phyloP scores from a whole-genome alignment of 1,284 basidiomycete species.

The Ceratorhiza oryzae-sativae region DNA sequence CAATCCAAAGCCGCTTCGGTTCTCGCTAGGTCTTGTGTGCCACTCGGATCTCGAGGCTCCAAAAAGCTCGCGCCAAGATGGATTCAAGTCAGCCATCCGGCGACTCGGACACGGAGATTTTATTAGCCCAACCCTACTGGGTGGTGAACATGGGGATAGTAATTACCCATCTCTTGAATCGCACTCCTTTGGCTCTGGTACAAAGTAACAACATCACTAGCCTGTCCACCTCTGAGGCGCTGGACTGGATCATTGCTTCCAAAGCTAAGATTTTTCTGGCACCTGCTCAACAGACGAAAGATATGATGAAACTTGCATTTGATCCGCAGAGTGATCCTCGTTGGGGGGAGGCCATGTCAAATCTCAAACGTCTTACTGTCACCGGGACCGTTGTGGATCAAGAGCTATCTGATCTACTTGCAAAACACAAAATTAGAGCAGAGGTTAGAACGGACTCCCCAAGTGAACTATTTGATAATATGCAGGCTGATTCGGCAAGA shows the following conservation, averaged over 20 bases:
- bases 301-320: constrained; percentile 10
- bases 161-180: neutral
- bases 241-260: constrained; percentile 9
- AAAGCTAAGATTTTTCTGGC: neutral
- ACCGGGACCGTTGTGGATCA: constrained; percentile 1
- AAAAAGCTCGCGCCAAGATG: no score
- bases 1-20: constrained; percentile 4
- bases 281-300: neutral
- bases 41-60: neutral
- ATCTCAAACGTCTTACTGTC: neutral
- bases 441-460: no score
- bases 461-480: no score
- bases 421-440: constrained; percentile 1
- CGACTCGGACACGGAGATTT: no score
- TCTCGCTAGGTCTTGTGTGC: constrained; percentile 1
- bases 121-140: no score
- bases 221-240: neutral
- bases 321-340: neutral
- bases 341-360: neutral
- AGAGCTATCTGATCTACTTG: neutral
- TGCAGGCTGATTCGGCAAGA: no score
- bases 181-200: neutral
- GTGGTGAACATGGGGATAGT: no score
- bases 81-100: no score
- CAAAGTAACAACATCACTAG: neutral